Conservation (phyloP, 176 grass and related monocot genomes). For the Eragrostis curvula region DNA sequence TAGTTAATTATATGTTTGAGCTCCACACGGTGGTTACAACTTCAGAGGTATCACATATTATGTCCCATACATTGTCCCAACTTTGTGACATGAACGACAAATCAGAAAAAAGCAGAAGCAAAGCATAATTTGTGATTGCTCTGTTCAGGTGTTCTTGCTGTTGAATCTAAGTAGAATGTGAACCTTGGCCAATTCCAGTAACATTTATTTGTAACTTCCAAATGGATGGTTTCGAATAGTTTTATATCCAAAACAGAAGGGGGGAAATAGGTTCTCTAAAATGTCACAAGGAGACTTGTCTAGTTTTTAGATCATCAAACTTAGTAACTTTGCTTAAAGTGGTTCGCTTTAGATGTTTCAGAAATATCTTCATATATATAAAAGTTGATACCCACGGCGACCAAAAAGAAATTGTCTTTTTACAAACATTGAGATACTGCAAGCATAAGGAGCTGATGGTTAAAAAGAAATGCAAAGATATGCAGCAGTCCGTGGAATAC, state of each 20-base stretch:
- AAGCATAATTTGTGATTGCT: neutral
- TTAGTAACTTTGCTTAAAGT: slow-evolving; percentile 4
- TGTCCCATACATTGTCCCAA: neutral
- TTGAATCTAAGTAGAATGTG: neutral
- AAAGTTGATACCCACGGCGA: slow-evolving; percentile 11
- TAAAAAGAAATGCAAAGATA: slow-evolving; percentile 18
- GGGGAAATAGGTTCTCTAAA: neutral
- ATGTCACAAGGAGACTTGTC: neutral
- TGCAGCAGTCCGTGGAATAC: neutral
- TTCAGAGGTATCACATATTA: slow-evolving; percentile 5
- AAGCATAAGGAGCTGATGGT: neutral
- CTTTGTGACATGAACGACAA: neutral
- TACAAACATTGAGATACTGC: neutral
- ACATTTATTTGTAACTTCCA: neutral
- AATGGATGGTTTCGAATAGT: neutral
- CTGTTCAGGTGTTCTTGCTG: neutral
- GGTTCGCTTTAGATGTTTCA: slow-evolving; percentile 1
- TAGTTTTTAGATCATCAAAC: neutral
- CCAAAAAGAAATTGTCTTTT: slow-evolving; percentile 15
- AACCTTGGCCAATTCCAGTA: neutral
- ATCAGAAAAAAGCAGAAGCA: neutral
- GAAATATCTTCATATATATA: neutral
- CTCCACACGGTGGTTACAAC: slow-evolving; percentile 4
- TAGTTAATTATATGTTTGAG: neutral
- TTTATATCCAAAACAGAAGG: neutral